Percentiles rank a stretch among this genome's conserved stretches.
These are phyloP conservation scores for Pseudonitzschia multiseries DNA, from an alignment of 108 stramenopile species.

Conservation along the genomic window DNA sequence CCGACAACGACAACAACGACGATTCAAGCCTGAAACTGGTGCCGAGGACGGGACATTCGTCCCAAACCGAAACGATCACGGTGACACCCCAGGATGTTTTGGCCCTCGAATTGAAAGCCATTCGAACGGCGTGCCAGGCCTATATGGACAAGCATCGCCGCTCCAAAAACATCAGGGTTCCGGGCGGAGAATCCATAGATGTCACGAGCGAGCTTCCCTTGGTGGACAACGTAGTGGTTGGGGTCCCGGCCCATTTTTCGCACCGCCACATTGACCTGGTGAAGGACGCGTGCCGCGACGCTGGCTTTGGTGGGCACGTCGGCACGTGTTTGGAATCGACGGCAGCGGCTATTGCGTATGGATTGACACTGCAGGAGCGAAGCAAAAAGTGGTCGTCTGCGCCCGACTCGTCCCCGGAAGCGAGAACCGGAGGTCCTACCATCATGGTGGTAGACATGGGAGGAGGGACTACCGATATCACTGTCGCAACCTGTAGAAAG, in stretches of 20 bases:
- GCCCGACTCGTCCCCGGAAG: not conserved
- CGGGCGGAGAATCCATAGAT: constrained; percentile 27
- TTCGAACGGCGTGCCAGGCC: constrained; percentile 46
- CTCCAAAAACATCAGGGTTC: constrained; percentile 47
- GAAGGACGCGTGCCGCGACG: constrained; percentile 51
- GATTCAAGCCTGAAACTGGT: constrained; percentile 25
- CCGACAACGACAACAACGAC: constrained; percentile 31
- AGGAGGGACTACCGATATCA: constrained; percentile 87
- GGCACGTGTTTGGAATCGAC: constrained; percentile 75
- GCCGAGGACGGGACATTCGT: not conserved
- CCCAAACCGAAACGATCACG: constrained; percentile 27
- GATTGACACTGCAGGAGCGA: constrained; percentile 48
- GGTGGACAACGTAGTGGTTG: constrained; percentile 57
- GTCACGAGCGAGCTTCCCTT: not conserved
- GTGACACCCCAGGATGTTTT: constrained; percentile 57
- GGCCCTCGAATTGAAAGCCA: constrained; percentile 46
- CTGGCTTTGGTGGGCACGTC: constrained; percentile 67
- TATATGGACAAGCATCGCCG: constrained; percentile 42
- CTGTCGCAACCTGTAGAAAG: constrained; percentile 47
- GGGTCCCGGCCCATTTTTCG: constrained; percentile 78
- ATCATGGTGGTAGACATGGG: constrained; percentile 89
- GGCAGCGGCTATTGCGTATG: constrained; percentile 85
- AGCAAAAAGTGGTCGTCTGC: not conserved
- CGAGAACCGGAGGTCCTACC: constrained; percentile 25
- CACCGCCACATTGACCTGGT: constrained; percentile 56